A percentile compares a stretch with the other conserved stretches of the same genome.
Conservation (phyloP, 1,284 basidiomycete species). For the Meira nashicola region DNA sequence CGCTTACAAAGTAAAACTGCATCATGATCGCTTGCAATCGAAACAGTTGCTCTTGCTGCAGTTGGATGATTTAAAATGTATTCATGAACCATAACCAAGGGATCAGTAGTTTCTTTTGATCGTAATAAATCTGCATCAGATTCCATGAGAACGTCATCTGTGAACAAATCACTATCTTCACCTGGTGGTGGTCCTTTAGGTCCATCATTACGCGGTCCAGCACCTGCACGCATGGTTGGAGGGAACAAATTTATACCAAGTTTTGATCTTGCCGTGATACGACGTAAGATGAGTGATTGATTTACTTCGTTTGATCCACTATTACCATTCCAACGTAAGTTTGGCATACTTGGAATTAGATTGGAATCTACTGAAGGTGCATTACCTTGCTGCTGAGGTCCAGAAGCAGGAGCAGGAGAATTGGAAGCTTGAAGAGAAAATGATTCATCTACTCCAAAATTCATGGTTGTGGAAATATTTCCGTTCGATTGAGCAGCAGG, state of each 20-base stretch:
- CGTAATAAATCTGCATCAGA: too few species aligned
- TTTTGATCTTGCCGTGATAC: conserved; percentile 21
- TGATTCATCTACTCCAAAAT: too few species aligned
- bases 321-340: conserved; percentile 18
- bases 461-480: too few species aligned
- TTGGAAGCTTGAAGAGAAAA: too few species aligned
- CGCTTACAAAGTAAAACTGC: neutral
- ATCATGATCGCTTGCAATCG: conserved; percentile 5
- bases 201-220: neutral
- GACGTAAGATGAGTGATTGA: conserved; percentile 29
- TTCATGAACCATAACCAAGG: neutral
- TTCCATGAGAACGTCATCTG: neutral
- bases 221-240: neutral
- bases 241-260: conserved; percentile 1
- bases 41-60: neutral
- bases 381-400: neutral
- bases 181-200: neutral
- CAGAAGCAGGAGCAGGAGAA: conserved; percentile 7
- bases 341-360: neutral
- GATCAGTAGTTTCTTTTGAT: neutral
- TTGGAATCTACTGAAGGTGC: neutral
- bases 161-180: neutral
- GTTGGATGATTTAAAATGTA: neutral
- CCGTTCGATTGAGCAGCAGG: too few species aligned
- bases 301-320: conserved; percentile 19